phyloP scores from a whole-genome alignment of 2,329 filamentous ascomycete species.

The Canariomyces notabilis region DNA sequence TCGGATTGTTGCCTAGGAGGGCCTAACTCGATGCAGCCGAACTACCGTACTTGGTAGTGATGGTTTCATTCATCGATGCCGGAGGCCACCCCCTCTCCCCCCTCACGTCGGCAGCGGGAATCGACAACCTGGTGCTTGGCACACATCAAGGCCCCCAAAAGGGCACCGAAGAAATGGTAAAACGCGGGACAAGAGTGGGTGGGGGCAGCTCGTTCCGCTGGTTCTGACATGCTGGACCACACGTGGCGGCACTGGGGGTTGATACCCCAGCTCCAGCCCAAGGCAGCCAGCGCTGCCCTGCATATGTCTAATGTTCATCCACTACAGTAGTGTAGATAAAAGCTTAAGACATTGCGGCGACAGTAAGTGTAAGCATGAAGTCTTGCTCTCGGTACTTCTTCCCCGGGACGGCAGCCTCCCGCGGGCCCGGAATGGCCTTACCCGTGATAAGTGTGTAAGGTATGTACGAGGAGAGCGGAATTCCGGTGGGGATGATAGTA shows the following conservation, averaged over 20 bases:
- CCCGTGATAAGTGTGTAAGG: constrained; percentile 4
- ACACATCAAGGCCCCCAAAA: neutral
- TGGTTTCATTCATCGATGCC: too few species aligned
- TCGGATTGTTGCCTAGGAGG: neutral
- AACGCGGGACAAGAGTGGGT: neutral
- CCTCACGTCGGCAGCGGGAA: neutral
- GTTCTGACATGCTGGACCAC: constrained; percentile 12
- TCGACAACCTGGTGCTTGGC: neutral
- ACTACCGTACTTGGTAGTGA: too few species aligned
- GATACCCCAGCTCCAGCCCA: constrained; percentile 1
- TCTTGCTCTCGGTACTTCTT: constrained; percentile 6
- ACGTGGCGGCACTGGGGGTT: constrained; percentile 13
- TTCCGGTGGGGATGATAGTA: constrained; percentile 1
- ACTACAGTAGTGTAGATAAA: too few species aligned
- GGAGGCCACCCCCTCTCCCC: constrained; percentile 1
- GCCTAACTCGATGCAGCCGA: neutral
- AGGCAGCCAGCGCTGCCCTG: neutral
- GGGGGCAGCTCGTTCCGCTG: neutral
- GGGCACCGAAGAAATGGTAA: neutral
- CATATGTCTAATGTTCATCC: neutral
- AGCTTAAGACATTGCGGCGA: too few species aligned
- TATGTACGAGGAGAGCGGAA: neutral
- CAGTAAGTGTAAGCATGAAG: constrained; percentile 4
- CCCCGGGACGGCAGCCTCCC: constrained; percentile 1
- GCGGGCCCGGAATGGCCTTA: neutral